Evolutionary conservation across 2,329 filamentous ascomycete genomes (phyloP).

Genomic region (Ophiostoma ulmi): DNA sequence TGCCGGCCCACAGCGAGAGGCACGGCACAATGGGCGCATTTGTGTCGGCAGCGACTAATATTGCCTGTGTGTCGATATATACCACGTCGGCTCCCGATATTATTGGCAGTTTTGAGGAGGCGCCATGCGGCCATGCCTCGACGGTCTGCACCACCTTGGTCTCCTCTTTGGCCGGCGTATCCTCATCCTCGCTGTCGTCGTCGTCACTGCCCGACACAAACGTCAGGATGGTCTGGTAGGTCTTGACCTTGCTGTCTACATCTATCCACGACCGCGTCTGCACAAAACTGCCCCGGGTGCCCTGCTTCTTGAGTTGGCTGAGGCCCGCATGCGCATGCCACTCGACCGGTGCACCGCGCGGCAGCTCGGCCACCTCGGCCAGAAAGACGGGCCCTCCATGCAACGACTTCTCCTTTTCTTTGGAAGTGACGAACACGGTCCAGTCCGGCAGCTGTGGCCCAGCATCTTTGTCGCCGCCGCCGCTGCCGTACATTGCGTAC

Average conservation of each 20-base stretch:
- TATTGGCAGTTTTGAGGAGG: background rate
- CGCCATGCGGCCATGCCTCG: conserved; percentile 18
- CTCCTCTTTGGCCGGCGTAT: background rate
- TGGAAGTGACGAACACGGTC: conserved; percentile 37
- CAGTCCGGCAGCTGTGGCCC: conserved; percentile 47
- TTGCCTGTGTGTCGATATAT: conserved; percentile 21
- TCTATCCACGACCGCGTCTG: background rate
- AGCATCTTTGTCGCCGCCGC: background rate
- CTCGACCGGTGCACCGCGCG: conserved; percentile 69
- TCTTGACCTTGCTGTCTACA: background rate
- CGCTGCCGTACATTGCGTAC: conserved; percentile 39
- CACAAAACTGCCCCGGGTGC: conserved; percentile 13
- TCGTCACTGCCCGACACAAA: background rate
- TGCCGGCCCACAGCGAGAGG: conserved; percentile 39
- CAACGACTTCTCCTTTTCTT: background rate
- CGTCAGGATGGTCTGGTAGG: conserved; percentile 9
- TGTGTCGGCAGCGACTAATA: background rate
- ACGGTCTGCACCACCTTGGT: background rate
- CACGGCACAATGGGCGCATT: conserved; percentile 39
- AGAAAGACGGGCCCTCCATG: conserved; percentile 57
- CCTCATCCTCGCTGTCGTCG: conserved; percentile 16
- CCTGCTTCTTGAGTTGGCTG: conserved; percentile 31
- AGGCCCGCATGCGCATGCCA: conserved; percentile 71
- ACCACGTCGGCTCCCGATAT: conserved; percentile 19
- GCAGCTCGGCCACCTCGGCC: conserved; percentile 70